Conservation (phyloP, 495 filamentous ascomycete genomes). For the Neurospora sublineolata region DNA sequence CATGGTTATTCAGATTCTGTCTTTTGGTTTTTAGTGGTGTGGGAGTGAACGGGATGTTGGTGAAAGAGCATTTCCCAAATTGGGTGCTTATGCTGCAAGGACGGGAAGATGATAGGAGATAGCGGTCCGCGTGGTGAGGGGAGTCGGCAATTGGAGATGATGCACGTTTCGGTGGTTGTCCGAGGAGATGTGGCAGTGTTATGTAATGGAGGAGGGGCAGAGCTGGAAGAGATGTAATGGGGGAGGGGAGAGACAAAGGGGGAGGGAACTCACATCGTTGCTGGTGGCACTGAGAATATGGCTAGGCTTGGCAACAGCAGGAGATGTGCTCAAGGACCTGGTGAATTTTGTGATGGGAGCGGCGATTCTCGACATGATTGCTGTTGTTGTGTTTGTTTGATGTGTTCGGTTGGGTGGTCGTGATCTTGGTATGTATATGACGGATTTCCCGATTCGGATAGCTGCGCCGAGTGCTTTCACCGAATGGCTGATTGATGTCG, state of each 20-base stretch:
- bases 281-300: conserved; percentile 20
- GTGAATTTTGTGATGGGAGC: conserved; percentile 32
- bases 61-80: conserved; percentile 10
- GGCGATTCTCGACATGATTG: conserved; percentile 30
- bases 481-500: background rate
- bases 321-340: conserved; percentile 32
- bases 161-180: conserved; percentile 1
- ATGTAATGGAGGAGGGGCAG: background rate
- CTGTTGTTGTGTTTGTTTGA: conserved; percentile 3
- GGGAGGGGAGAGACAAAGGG: background rate
- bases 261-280: conserved; percentile 14
- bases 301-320: conserved; percentile 23
- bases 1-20: conserved; percentile 10
- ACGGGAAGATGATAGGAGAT: conserved; percentile 1
- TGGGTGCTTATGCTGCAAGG: background rate
- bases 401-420: background rate
- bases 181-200: background rate
- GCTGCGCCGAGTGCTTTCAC: background rate
- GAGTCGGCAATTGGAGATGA: background rate
- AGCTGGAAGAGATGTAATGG: background rate
- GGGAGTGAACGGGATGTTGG: conserved; percentile 14
- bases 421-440: background rate
- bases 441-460: background rate
- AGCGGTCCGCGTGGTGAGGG: background rate
- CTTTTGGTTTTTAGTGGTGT: conserved; percentile 9